Evolutionary conservation across 345 rosid species (phyloP).

Genomic region (Gossypium sturtianum): DNA sequence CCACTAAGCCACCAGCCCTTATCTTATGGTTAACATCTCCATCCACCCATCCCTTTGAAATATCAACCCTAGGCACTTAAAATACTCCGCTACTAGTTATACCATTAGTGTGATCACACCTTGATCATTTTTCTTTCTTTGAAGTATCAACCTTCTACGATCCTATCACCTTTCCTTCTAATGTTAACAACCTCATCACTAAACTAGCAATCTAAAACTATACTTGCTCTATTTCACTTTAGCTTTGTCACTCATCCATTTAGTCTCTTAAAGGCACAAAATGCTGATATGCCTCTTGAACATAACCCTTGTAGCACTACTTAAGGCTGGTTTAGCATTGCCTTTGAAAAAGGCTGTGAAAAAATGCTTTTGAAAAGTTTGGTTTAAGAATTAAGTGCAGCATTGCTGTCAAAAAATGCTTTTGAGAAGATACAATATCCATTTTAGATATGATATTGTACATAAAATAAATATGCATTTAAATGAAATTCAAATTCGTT

Average conservation of each 20-base stretch:
- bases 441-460: too few species aligned
- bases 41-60: not conserved
- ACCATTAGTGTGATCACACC: not conserved
- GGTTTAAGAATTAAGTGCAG: too few species aligned
- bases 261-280: not conserved
- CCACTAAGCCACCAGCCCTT: not conserved
- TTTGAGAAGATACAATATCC: too few species aligned
- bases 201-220: not conserved
- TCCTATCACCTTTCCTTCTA: not conserved
- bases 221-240: not conserved
- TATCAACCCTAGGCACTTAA: not conserved
- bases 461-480: too few species aligned
- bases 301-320: not conserved
- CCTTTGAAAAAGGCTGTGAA: too few species aligned
- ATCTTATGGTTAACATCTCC: not conserved
- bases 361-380: too few species aligned
- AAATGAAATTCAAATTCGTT: too few species aligned
- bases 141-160: not conserved
- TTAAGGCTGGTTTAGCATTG: not conserved
- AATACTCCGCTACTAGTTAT: not conserved
- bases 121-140: not conserved
- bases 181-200: not conserved
- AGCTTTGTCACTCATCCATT: not conserved
- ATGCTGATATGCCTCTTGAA: not conserved
- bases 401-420: too few species aligned